Conservation (phyloP, 495 filamentous ascomycete genomes). For the Trichoderma parareesei region DNA sequence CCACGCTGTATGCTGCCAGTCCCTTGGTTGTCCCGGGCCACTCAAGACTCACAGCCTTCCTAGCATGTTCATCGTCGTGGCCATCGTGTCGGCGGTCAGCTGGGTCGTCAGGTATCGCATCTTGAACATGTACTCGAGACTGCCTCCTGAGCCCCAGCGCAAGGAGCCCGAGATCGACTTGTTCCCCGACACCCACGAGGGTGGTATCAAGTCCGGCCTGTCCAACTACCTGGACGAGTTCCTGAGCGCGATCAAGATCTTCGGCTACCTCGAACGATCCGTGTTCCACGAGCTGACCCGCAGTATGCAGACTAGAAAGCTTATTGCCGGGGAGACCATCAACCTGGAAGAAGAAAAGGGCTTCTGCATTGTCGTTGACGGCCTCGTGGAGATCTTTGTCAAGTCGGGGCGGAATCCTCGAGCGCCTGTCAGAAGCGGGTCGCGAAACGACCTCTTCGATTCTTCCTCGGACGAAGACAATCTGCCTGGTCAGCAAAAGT, state of each 20-base stretch:
- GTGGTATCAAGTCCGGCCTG: constrained; percentile 81
- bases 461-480: constrained; percentile 62
- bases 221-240: constrained; percentile 97
- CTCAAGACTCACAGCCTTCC: constrained; percentile 13
- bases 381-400: constrained; percentile 94
- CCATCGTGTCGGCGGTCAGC: constrained; percentile 68
- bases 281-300: constrained; percentile 96
- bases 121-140: constrained; percentile 87
- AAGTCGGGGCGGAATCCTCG: constrained; percentile 65
- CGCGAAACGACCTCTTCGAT: constrained; percentile 19
- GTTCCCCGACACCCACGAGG: constrained; percentile 86
- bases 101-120: constrained; percentile 94
- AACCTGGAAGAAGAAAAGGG: constrained; percentile 96
- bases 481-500: constrained; percentile 55
- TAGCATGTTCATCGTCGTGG: constrained; percentile 63
- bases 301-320: constrained; percentile 94
- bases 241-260: constrained; percentile 97
- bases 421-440: constrained; percentile 16
- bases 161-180: constrained; percentile 93
- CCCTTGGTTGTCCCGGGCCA: constrained; percentile 4
- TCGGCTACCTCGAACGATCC: constrained; percentile 91
- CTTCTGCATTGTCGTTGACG: constrained; percentile 95
- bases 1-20: constrained; percentile 61
- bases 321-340: constrained; percentile 91
- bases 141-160: constrained; percentile 89